Percentiles rank a stretch among this genome's conserved stretches.
Evolutionary conservation across 306 rosid genomes (phyloP).

Genomic region (Gillenia trifoliata): DNA sequence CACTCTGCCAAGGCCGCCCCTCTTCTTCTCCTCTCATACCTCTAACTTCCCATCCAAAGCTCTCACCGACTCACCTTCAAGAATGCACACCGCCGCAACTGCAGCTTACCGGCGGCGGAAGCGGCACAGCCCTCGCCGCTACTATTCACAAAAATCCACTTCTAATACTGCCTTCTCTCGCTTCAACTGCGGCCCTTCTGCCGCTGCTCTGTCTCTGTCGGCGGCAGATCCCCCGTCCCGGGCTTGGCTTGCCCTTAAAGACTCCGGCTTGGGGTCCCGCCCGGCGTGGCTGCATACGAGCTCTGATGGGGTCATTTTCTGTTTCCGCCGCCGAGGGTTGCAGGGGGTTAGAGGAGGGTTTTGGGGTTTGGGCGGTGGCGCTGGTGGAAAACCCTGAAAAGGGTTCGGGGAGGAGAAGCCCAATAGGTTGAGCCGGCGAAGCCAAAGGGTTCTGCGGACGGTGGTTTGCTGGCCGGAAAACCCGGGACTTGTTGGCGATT

Average conservation of each 20-base stretch:
- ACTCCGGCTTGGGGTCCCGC: conserved; percentile 25
- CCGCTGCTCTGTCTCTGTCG: conserved; percentile 25
- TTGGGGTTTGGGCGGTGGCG: neutral
- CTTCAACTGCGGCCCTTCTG: conserved; percentile 28
- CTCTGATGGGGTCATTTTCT: conserved; percentile 30
- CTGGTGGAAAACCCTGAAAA: conserved; percentile 14
- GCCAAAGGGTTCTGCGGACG: conserved; percentile 37
- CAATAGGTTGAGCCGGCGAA: conserved; percentile 35
- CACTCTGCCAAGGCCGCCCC: conserved; percentile 25
- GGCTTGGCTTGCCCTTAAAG: conserved; percentile 43
- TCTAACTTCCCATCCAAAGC: conserved; percentile 13
- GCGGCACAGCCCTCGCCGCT: conserved; percentile 18
- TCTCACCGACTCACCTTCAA: neutral
- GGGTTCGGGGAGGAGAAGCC: conserved; percentile 37
- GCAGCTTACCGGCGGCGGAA: neutral
- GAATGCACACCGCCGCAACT: conserved; percentile 33
- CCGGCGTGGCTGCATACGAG: conserved; percentile 36
- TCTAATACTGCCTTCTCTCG: neutral
- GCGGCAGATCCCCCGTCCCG: conserved; percentile 19
- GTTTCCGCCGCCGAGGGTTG: conserved; percentile 21
- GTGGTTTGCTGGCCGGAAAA: conserved; percentile 34
- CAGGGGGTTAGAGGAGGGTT: conserved; percentile 12
- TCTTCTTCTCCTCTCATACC: neutral
- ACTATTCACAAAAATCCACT: conserved; percentile 17
- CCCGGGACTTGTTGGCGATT: conserved; percentile 86